Conservation (phyloP, 2,329 filamentous ascomycete genomes). For the Venturia carpophila region DNA sequence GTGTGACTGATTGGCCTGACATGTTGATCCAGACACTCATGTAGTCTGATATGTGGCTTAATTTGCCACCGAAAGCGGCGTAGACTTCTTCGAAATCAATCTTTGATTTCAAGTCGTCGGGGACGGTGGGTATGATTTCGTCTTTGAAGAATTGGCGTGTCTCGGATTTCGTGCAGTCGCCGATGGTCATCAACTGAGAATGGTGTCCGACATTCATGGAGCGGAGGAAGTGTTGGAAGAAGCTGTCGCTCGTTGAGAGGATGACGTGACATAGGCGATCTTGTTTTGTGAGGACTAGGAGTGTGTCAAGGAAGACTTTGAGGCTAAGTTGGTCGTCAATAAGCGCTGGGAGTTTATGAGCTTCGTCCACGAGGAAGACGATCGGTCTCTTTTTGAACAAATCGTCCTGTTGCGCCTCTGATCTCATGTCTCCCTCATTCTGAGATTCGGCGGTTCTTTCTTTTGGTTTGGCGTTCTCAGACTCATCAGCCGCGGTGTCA, state of each 20-base stretch:
- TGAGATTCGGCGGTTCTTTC: not conserved
- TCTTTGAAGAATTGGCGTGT: slow-evolving; percentile 10
- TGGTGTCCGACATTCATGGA: slow-evolving; percentile 17
- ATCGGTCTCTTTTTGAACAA: slow-evolving; percentile 14
- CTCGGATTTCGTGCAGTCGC: slow-evolving; percentile 13
- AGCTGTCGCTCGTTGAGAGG: slow-evolving; percentile 10
- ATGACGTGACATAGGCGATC: slow-evolving; percentile 15
- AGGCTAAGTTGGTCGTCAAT: slow-evolving; percentile 11
- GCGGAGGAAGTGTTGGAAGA: slow-evolving; percentile 17
- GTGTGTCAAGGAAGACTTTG: slow-evolving; percentile 16
- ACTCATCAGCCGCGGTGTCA: not conserved
- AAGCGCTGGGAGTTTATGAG: slow-evolving; percentile 12
- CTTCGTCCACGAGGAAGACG: slow-evolving; percentile 14
- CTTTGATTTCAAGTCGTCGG: slow-evolving; percentile 6
- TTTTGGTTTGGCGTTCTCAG: not conserved
- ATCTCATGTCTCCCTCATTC: not conserved
- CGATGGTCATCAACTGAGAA: slow-evolving; percentile 6
- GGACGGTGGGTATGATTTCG: slow-evolving; percentile 10
- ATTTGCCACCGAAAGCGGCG: slow-evolving; percentile 14
- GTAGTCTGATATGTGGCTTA: slow-evolving; percentile 14
- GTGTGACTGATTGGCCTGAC: not conserved
- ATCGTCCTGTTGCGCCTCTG: not conserved
- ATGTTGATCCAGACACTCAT: slow-evolving; percentile 10
- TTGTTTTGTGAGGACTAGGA: slow-evolving; percentile 16
- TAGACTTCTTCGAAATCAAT: slow-evolving; percentile 13